Evolutionary conservation across 2,329 filamentous ascomycete genomes (phyloP).

Genomic region (Penicillium sclerotiorum): DNA sequence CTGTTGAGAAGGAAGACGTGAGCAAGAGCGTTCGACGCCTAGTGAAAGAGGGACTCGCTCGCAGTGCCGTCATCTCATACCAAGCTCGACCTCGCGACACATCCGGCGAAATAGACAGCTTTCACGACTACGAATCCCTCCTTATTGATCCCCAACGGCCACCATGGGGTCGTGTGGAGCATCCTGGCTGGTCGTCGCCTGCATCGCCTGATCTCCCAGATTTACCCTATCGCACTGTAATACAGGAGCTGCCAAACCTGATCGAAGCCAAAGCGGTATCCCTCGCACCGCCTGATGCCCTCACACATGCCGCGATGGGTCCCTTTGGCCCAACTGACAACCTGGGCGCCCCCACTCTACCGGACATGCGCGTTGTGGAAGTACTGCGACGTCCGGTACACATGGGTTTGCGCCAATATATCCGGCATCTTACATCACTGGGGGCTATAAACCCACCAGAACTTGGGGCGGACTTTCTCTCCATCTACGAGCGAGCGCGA

Average conservation of each 20-base stretch:
- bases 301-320: conserved; percentile 45
- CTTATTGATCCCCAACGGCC: conserved; percentile 49
- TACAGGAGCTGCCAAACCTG: conserved; percentile 82
- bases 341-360: conserved; percentile 43
- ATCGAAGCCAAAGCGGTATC: conserved; percentile 94
- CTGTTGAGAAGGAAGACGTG: conserved; percentile 82
- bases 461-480: conserved; percentile 65
- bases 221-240: conserved; percentile 79
- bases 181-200: conserved; percentile 87
- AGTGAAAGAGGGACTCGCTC: conserved; percentile 70
- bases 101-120: conserved; percentile 41
- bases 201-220: conserved; percentile 72
- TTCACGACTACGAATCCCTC: conserved; percentile 34
- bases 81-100: conserved; percentile 70
- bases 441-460: conserved; percentile 61
- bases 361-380: conserved; percentile 69
- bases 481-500: conserved; percentile 78
- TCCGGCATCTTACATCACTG: conserved; percentile 69
- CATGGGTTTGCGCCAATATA: conserved; percentile 79
- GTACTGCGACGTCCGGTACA: conserved; percentile 70
- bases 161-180: conserved; percentile 80
- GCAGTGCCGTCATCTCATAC: conserved; percentile 80
- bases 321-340: conserved; percentile 32
- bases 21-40: conserved; percentile 72
- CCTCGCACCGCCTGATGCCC: conserved; percentile 66